These are phyloP conservation scores for Alternaria atra DNA, from an alignment of 2,329 filamentous ascomycete genomes.

Conservation along the genomic window DNA sequence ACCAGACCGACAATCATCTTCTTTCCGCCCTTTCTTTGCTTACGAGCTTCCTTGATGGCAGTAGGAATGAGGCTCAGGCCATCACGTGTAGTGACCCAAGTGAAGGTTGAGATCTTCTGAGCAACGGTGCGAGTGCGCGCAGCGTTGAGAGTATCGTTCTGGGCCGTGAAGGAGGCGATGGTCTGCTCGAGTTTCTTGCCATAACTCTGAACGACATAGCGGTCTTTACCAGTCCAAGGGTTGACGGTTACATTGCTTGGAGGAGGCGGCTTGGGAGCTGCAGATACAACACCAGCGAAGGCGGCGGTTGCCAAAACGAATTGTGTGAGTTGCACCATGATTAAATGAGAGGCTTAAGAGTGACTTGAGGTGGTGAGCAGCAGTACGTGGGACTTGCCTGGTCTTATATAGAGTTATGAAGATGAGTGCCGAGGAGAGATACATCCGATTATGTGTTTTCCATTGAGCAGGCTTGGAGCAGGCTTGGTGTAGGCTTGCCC, in stretches of 20 bases:
- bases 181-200: conserved; percentile 40
- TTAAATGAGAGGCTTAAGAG: conserved; percentile 8
- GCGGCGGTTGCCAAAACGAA: conserved; percentile 34
- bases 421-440: neutral
- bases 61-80: conserved; percentile 28
- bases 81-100: conserved; percentile 36
- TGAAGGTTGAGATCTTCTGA: conserved; percentile 39
- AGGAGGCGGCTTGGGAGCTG: conserved; percentile 22
- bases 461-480: conserved; percentile 17
- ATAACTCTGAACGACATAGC: conserved; percentile 33
- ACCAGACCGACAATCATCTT: conserved; percentile 58
- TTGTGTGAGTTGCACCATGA: conserved; percentile 38
- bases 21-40: conserved; percentile 27
- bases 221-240: conserved; percentile 36
- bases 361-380: conserved; percentile 7
- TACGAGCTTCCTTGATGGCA: conserved; percentile 35
- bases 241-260: conserved; percentile 24
- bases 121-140: conserved; percentile 39
- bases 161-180: conserved; percentile 31
- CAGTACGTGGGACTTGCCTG: conserved; percentile 2
- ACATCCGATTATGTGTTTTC: conserved; percentile 11
- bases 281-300: conserved; percentile 26
- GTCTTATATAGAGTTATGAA: conserved; percentile 17
- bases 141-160: conserved; percentile 38
- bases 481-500: conserved; percentile 9